Evolutionary conservation across 805 yeast species (phyloP).

Genomic region (Nakazawaea holstii): DNA sequence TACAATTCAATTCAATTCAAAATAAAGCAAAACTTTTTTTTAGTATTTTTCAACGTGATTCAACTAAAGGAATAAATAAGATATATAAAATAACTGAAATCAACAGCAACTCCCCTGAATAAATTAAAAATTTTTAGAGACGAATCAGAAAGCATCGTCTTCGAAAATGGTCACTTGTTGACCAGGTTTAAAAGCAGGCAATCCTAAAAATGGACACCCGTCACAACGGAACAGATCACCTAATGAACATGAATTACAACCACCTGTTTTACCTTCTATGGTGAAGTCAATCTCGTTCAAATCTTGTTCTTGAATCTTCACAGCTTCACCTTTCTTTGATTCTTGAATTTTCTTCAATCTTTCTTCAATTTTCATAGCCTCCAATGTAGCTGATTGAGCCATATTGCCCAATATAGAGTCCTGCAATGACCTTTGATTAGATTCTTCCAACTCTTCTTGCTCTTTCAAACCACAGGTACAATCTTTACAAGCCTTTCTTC

Average conservation of each 20-base stretch:
- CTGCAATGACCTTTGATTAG: slow-evolving; percentile 36
- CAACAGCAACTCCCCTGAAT: background rate
- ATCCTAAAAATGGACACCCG: slow-evolving; percentile 95
- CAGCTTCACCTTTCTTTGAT: slow-evolving; percentile 21
- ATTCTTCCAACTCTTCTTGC: slow-evolving; percentile 63
- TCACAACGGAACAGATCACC: slow-evolving; percentile 99
- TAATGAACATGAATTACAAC: slow-evolving; percentile 94
- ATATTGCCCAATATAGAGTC: slow-evolving; percentile 37
- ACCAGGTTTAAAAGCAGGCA: slow-evolving; percentile 98
- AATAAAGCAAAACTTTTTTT: no score
- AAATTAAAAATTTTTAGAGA: no score
- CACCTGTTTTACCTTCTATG: slow-evolving; percentile 94
- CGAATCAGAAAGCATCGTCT: slow-evolving; percentile 3
- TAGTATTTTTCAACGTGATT: background rate
- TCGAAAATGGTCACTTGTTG: slow-evolving; percentile 51
- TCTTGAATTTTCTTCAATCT: slow-evolving; percentile 28
- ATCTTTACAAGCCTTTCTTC: slow-evolving; percentile 95
- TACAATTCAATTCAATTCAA: no score
- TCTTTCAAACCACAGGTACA: slow-evolving; percentile 97
- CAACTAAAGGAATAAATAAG: background rate
- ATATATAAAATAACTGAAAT: background rate
- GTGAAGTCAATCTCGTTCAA: slow-evolving; percentile 92
- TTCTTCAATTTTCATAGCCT: slow-evolving; percentile 50
- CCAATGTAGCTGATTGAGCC: slow-evolving; percentile 47
- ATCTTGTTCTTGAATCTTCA: slow-evolving; percentile 60